Evolutionary conservation across 192 early-diverging fungal genomes (phyloP).

Genomic region (Linnemannia zychae): DNA sequence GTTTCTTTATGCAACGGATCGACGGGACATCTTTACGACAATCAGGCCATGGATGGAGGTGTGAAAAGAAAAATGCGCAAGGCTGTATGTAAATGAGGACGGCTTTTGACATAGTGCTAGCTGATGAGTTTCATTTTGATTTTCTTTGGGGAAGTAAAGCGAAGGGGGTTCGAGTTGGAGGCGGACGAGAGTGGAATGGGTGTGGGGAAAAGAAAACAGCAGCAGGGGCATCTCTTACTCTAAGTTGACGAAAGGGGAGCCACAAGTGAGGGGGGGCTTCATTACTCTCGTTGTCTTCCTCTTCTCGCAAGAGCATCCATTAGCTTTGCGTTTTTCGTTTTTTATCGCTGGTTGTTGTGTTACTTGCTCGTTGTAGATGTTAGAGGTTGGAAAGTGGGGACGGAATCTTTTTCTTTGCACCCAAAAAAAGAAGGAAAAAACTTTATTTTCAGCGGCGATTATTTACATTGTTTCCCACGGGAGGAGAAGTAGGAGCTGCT

Average conservation of each 20-base stretch:
- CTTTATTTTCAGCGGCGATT: slow-evolving; percentile 10
- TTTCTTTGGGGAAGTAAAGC: background rate
- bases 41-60: background rate
- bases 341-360: background rate
- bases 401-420: background rate
- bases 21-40: background rate
- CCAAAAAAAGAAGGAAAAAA: slow-evolving; percentile 3
- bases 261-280: background rate
- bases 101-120: too few species aligned
- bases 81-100: too few species aligned
- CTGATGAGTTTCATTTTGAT: background rate
- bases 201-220: background rate
- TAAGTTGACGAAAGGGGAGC: background rate
- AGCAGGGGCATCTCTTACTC: background rate
- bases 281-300: too few species aligned
- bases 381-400: background rate
- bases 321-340: background rate
- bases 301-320: too few species aligned
- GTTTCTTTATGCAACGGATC: background rate
- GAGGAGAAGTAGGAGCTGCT: background rate
- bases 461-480: background rate
- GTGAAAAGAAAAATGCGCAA: background rate
- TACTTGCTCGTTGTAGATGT: background rate
- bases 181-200: background rate
- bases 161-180: background rate